Conservation (phyloP, 2,329 filamentous ascomycete genomes). For the Diaporthe batatas region DNA sequence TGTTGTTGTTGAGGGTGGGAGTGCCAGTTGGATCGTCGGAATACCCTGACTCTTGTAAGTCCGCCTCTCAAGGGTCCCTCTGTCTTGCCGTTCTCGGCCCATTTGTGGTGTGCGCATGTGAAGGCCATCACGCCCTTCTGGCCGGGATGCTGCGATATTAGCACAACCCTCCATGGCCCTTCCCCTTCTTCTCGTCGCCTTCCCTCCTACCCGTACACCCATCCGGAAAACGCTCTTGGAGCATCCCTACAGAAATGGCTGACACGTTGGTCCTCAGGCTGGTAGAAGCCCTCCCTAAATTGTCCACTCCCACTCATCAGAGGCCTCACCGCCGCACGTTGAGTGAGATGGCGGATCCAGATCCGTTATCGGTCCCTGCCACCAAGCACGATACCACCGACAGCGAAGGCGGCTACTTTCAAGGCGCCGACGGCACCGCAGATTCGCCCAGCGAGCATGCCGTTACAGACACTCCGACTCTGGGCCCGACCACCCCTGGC, state of each 20-base stretch:
- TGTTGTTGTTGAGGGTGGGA: neutral
- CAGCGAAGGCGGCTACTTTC: constrained; percentile 54
- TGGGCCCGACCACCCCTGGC: constrained; percentile 59
- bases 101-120: constrained; percentile 27
- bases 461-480: constrained; percentile 63
- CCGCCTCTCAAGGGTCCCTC: constrained; percentile 1
- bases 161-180: neutral
- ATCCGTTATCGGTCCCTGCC: constrained; percentile 53
- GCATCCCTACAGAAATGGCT: constrained; percentile 53
- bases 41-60: constrained; percentile 20
- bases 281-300: constrained; percentile 55
- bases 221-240: neutral
- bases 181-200: neutral
- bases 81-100: neutral
- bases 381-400: constrained; percentile 57
- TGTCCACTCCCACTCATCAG: constrained; percentile 56
- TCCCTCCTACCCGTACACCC: neutral
- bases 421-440: constrained; percentile 56
- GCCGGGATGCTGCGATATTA: neutral
- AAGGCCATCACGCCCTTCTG: constrained; percentile 14
- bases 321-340: constrained; percentile 53
- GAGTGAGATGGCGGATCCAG: constrained; percentile 59
- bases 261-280: constrained; percentile 57
- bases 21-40: neutral
- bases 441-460: constrained; percentile 60